phyloP scores from a whole-genome alignment of 441 rosid species.

The Corymbia calophylla region DNA sequence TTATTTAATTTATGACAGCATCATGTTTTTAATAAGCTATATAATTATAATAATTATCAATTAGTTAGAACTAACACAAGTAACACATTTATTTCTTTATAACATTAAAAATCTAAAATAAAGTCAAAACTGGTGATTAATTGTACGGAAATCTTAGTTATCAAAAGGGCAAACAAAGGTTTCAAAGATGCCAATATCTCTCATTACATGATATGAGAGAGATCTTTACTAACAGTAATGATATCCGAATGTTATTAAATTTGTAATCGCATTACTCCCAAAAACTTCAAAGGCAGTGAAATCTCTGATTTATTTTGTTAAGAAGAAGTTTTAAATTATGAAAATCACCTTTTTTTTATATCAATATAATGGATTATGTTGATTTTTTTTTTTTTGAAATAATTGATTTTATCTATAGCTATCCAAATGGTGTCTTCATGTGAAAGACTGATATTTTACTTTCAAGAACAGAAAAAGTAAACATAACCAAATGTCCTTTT shows the following conservation, averaged over 20 bases:
- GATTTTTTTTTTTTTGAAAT: too few species aligned
- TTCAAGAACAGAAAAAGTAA: too few species aligned
- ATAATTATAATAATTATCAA: not conserved
- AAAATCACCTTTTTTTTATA: too few species aligned
- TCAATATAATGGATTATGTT: too few species aligned
- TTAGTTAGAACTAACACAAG: not conserved
- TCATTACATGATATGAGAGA: not conserved
- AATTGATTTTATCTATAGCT: too few species aligned
- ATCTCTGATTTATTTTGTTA: too few species aligned
- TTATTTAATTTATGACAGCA: not conserved
- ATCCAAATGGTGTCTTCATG: too few species aligned
- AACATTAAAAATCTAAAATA: constrained; percentile 10
- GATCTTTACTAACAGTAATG: not conserved
- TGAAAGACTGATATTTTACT: too few species aligned
- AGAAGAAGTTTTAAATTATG: too few species aligned
- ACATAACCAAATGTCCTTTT: not conserved
- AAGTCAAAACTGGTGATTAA: not conserved
- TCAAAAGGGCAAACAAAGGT: too few species aligned
- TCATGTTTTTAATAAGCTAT: not conserved
- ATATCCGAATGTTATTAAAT: not conserved
- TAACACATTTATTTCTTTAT: not conserved
- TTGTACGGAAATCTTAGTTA: too few species aligned
- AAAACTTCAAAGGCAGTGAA: not conserved
- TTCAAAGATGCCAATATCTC: not conserved
- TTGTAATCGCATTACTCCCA: not conserved